Percentiles rank a stretch among this genome's conserved stretches.
Conservation (phyloP, 2,329 filamentous ascomycete genomes). For the Dactylonectria estremocensis region DNA sequence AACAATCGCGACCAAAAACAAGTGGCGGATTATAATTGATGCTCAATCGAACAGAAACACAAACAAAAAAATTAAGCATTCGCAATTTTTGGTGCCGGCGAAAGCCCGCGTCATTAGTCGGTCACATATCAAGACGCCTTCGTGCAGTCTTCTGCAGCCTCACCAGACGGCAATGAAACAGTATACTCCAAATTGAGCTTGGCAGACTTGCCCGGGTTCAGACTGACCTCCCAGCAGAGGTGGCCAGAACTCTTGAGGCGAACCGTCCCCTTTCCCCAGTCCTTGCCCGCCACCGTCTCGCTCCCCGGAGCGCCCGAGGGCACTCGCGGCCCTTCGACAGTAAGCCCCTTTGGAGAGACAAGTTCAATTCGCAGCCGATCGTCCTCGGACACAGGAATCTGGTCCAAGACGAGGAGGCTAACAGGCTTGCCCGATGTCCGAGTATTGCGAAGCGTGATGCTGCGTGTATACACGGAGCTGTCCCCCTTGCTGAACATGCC, state of each 20-base stretch:
- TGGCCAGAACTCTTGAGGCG: conserved; percentile 71
- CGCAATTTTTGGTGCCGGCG: background rate
- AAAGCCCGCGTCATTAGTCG: background rate
- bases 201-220: conserved; percentile 71
- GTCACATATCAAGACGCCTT: background rate
- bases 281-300: conserved; percentile 50
- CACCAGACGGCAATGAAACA: conserved; percentile 68
- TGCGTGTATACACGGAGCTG: conserved; percentile 65
- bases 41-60: background rate
- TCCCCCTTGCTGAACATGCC: conserved; percentile 70
- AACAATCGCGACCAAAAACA: background rate
- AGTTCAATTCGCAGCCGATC: conserved; percentile 69
- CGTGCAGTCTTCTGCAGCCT: conserved; percentile 50
- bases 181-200: conserved; percentile 74
- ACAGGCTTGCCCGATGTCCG: conserved; percentile 57
- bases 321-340: conserved; percentile 56
- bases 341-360: conserved; percentile 64
- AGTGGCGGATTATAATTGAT: no score
- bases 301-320: conserved; percentile 52
- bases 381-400: conserved; percentile 74
- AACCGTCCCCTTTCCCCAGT: conserved; percentile 70
- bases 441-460: conserved; percentile 67
- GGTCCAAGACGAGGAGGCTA: conserved; percentile 69
- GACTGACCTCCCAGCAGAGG: conserved; percentile 70
- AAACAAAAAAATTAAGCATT: background rate